Evolutionary conservation across 352 stramenopile species (phyloP).

Genomic region (Phytopythium helicoides): DNA sequence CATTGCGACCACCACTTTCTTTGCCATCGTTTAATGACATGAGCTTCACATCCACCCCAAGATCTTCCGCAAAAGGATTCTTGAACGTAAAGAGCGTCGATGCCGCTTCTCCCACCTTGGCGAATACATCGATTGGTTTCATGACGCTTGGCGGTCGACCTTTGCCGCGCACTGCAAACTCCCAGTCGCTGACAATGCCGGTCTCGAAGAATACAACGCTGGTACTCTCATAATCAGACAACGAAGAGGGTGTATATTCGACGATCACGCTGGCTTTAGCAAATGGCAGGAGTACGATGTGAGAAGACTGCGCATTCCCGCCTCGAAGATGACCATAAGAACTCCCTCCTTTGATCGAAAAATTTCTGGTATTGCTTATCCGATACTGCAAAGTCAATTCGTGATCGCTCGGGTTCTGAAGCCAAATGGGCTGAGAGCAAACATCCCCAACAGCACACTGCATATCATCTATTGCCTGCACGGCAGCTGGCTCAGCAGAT

Average conservation of each 20-base stretch:
- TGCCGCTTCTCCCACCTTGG: constrained; percentile 75
- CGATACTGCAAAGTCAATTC: constrained; percentile 70
- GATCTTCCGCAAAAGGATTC: constrained; percentile 87
- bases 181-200: constrained; percentile 85
- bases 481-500: constrained; percentile 44
- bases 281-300: constrained; percentile 66
- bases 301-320: no score
- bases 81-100: constrained; percentile 91
- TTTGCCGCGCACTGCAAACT: constrained; percentile 77
- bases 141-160: constrained; percentile 89
- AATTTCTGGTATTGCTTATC: constrained; percentile 87
- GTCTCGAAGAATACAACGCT: constrained; percentile 75
- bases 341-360: constrained; percentile 61
- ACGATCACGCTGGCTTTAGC: constrained; percentile 62
- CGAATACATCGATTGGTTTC: constrained; percentile 67
- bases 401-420: constrained; percentile 89
- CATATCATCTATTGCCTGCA: constrained; percentile 71
- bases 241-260: constrained; percentile 89
- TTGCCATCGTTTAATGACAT: neutral
- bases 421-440: constrained; percentile 63
- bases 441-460: constrained; percentile 81
- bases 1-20: neutral
- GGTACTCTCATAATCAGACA: constrained; percentile 75
- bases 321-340: no score
- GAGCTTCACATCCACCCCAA: constrained; percentile 84